Percentiles rank a stretch among this genome's conserved stretches.
Conservation (phyloP, 1,284 basidiomycete species). For the Trichosporon coremiiforme region DNA sequence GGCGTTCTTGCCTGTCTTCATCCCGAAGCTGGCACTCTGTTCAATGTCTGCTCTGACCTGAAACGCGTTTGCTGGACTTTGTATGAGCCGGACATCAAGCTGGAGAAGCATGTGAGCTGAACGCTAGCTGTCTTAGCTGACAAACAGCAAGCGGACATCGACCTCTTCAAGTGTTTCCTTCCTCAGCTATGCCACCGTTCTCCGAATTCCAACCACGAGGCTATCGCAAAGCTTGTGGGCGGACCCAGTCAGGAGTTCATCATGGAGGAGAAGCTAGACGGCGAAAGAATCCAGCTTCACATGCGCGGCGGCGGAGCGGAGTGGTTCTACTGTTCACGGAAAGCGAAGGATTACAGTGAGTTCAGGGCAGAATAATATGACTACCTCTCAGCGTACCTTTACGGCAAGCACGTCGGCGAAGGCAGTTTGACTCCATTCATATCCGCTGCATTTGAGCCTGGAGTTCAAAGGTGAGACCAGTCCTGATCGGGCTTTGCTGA, state of each 20-base stretch:
- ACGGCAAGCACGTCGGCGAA: conserved; percentile 74
- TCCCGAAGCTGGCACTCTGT: conserved; percentile 83
- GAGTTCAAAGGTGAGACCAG: conserved; percentile 72
- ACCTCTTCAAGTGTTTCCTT: conserved; percentile 78
- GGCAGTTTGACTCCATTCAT: conserved; percentile 87
- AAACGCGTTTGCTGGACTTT: conserved; percentile 76
- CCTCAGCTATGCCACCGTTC: conserved; percentile 92
- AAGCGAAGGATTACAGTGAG: conserved; percentile 86
- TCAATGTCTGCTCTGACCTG: conserved; percentile 91
- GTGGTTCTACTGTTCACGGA: conserved; percentile 89
- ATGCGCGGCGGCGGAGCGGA: conserved; percentile 72
- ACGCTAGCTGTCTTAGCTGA: not conserved
- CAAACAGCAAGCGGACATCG: conserved; percentile 72
- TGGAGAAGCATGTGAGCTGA: conserved; percentile 60
- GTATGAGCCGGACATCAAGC: conserved; percentile 52
- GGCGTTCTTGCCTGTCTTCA: conserved; percentile 85
- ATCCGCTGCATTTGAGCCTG: conserved; percentile 68
- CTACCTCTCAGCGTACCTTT: conserved; percentile 63
- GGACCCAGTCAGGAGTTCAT: conserved; percentile 67
- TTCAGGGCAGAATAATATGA: not conserved
- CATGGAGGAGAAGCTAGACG: conserved; percentile 94
- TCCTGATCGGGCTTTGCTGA: not conserved
- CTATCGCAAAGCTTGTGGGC: conserved; percentile 79
- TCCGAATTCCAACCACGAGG: conserved; percentile 69
- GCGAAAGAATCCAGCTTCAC: conserved; percentile 91